These are phyloP conservation scores for Pseudocercospora macadamiae DNA, from an alignment of 2,329 filamentous ascomycete species.

Conservation along the genomic window DNA sequence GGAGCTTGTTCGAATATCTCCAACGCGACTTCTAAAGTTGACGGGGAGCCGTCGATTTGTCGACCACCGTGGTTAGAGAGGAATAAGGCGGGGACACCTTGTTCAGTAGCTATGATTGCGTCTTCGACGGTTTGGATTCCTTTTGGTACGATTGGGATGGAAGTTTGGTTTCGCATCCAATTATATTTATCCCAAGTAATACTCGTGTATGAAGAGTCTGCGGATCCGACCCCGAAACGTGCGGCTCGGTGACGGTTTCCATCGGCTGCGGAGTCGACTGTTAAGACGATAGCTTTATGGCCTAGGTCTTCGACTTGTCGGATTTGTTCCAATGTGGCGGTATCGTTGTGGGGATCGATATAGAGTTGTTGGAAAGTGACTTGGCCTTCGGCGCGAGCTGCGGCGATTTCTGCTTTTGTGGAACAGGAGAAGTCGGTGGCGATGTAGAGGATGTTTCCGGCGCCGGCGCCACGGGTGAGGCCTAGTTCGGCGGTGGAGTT, in stretches of 20 bases:
- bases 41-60: conserved; percentile 59
- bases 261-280: conserved; percentile 50
- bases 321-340: conserved; percentile 37
- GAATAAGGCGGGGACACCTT: conserved; percentile 52
- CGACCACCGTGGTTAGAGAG: conserved; percentile 59
- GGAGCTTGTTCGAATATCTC: conserved; percentile 66
- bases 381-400: conserved; percentile 34
- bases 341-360: conserved; percentile 36
- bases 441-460: conserved; percentile 56
- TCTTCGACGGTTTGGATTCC: conserved; percentile 47
- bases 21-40: conserved; percentile 73
- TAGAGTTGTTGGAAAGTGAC: conserved; percentile 48
- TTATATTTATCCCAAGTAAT: conserved; percentile 72
- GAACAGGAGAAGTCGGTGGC: conserved; percentile 41
- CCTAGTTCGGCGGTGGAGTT: conserved; percentile 47
- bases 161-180: conserved; percentile 42
- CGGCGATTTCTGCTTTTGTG: conserved; percentile 39
- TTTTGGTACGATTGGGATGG: conserved; percentile 44
- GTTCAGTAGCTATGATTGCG: conserved; percentile 42
- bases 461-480: conserved; percentile 54
- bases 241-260: conserved; percentile 63
- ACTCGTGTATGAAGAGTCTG: conserved; percentile 59
- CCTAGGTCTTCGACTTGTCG: conserved; percentile 43
- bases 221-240: conserved; percentile 62
- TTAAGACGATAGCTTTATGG: conserved; percentile 45